Base-by-base conservation (phyloP, 2,329 filamentous ascomycete species). In the Zymoseptoria crescenta region DNA sequence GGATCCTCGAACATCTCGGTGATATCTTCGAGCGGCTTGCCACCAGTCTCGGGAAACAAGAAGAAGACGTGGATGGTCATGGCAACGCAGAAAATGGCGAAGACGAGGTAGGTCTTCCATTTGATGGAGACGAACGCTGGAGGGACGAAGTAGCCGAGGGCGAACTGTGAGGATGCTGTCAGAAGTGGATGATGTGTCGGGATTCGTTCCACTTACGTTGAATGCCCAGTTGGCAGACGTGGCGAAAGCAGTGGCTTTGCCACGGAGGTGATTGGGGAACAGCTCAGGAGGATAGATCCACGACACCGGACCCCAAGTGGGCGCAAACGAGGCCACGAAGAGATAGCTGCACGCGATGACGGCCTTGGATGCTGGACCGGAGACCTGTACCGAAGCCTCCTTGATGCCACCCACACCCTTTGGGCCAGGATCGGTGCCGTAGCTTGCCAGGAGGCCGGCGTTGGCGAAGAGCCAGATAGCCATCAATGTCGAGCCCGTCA, bases 1-100 rank as follows among this genome's bases (percentile, higher is more conserved):
- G 69, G 68, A 57, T 67, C 67, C 54, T 74, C 78, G 70, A 91
- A 91, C 63, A 91, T 85, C n/a, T 83, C 82, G 65, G 89, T 87
- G 72, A 90, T 85, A 70, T 91, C 87, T 69, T 92, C 88, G 0
- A 92, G 81, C 0, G 87, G 87, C 74, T 85, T 88, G n/a, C 87
- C 87, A 52, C 84, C 83, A 0, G 87, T 91, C 74, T 90, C 82
- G 0, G 86, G 86, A 65, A 83, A 83, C 10, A 79, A 73, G 62
- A 90, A 77, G 69, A 83, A 81, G 67, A 88, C 83, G 70, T 90
- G 87, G 53, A 89, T 70, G 49, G 55, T 83, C 65, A 88, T 87
- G 9, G 79, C 77, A 0, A 80, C 80, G 69, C 87, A 87, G 76
- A 90, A 89, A 10, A 83, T 79, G 16, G 81, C 88, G 68, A 92